These are phyloP conservation scores for Nowakowskiella sp. DNA, from an alignment of 192 early-diverging fungal species.

Conservation along the genomic window DNA sequence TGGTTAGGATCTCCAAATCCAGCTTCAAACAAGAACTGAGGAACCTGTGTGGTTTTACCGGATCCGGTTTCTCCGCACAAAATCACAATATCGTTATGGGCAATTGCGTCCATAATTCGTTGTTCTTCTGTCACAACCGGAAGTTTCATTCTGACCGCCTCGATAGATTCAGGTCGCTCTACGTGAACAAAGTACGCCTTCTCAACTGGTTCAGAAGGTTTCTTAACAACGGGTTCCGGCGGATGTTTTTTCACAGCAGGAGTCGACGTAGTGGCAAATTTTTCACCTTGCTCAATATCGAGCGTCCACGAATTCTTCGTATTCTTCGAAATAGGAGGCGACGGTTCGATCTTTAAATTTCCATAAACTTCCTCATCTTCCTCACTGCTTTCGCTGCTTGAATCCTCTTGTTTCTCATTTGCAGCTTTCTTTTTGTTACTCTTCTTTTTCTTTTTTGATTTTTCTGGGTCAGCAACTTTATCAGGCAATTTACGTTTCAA, in stretches of 20 bases:
- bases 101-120: constrained; percentile 93
- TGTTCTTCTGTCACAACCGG: constrained; percentile 95
- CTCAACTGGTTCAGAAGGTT: background rate
- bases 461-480: constrained; percentile 11
- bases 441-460: constrained; percentile 3
- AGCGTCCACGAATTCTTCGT: constrained; percentile 19
- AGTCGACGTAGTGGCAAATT: constrained; percentile 8
- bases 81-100: constrained; percentile 75
- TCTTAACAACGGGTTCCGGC: constrained; percentile 4
- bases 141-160: constrained; percentile 66
- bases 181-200: constrained; percentile 51
- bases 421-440: too few relatives aligned
- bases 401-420: constrained; percentile 1
- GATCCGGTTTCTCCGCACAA: constrained; percentile 96
- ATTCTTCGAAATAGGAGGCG: too few relatives aligned
- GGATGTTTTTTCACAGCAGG: background rate
- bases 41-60: constrained; percentile 95
- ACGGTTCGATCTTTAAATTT: background rate
- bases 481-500: constrained; percentile 27
- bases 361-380: constrained; percentile 1
- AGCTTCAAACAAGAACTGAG: constrained; percentile 95
- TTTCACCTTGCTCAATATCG: constrained; percentile 33
- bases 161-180: constrained; percentile 63
- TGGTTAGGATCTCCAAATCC: constrained; percentile 85
- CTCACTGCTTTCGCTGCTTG: background rate